phyloP scores from a whole-genome alignment of 108 stramenopile genomes.

The Skeletonema potamos region DNA sequence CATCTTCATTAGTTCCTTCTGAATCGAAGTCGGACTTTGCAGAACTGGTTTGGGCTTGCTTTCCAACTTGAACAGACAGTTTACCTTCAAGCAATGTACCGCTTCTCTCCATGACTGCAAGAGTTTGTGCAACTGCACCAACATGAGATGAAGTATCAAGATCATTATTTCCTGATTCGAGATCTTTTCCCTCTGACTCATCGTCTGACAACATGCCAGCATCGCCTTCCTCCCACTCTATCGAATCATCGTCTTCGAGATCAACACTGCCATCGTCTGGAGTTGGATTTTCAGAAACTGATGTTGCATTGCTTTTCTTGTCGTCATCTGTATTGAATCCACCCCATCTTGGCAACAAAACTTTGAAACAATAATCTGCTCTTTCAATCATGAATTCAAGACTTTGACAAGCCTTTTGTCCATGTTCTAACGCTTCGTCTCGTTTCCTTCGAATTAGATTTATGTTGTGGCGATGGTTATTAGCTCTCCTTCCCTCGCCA shows the following conservation, averaged over 20 bases:
- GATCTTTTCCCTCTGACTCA: not conserved
- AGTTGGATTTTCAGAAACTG: not conserved
- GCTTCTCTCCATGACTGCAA: conserved; percentile 37
- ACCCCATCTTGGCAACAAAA: conserved; percentile 40
- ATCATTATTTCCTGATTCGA: not conserved
- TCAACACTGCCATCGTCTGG: not conserved
- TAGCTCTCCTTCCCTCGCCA: not conserved
- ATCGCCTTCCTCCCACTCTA: conserved; percentile 50
- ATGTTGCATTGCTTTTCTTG: not conserved
- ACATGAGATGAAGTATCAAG: conserved; percentile 8
- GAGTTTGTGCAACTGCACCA: conserved; percentile 32
- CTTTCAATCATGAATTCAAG: conserved; percentile 28
- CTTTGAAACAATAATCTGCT: conserved; percentile 28
- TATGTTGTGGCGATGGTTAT: not conserved
- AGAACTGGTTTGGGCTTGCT: not conserved
- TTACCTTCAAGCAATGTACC: conserved; percentile 36
- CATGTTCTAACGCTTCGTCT: conserved; percentile 24
- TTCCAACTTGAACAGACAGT: conserved; percentile 11
- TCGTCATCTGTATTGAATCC: conserved; percentile 21
- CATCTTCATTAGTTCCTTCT: not conserved
- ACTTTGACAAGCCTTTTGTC: conserved; percentile 17
- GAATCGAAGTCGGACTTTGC: not conserved
- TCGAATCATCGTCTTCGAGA: conserved; percentile 35
- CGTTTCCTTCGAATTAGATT: conserved; percentile 19
- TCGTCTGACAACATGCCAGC: conserved; percentile 2